Evolutionary conservation across 1,139 yeast genomes (phyloP).

Genomic region (Protomyces inundatus): DNA sequence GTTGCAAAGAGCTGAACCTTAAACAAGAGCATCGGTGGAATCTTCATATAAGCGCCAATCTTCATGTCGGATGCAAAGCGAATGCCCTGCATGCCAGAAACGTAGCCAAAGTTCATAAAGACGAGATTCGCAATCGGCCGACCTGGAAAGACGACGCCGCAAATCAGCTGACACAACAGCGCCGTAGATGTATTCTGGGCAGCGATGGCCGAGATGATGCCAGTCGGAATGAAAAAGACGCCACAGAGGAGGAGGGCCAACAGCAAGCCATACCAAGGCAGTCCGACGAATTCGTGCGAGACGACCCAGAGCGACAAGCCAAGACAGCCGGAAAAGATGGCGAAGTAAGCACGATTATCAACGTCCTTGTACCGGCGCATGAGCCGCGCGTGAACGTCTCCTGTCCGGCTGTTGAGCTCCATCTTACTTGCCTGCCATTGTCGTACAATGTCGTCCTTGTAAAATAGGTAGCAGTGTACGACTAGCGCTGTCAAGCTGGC

Average conservation of each 20-base stretch:
- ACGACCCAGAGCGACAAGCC: conserved; percentile 50
- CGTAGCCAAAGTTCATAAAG: conserved; percentile 43
- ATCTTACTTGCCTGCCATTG: conserved; percentile 35
- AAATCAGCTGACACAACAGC: conserved; percentile 56
- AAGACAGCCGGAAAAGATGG: conserved; percentile 48
- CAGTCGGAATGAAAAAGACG: conserved; percentile 27
- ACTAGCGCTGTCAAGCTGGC: conserved; percentile 56
- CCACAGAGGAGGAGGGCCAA: conserved; percentile 15
- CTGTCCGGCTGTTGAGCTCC: conserved; percentile 34
- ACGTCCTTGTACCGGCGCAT: conserved; percentile 56
- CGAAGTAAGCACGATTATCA: conserved; percentile 63
- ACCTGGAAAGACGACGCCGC: conserved; percentile 62
- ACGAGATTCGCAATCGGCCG: conserved; percentile 58
- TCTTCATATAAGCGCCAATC: conserved; percentile 57
- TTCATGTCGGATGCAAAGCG: conserved; percentile 56
- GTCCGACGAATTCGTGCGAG: conserved; percentile 36
- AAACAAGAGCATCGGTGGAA: conserved; percentile 59
- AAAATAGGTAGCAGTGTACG: conserved; percentile 52
- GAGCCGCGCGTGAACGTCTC: conserved; percentile 60
- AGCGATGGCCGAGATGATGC: conserved; percentile 30
- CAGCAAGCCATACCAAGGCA: conserved; percentile 23
- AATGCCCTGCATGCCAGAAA: conserved; percentile 55
- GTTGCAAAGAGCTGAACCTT: conserved; percentile 47
- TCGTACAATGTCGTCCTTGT: conserved; percentile 50
- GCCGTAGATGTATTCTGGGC: conserved; percentile 50